A percentile compares a stretch with the other conserved stretches of the same genome.
Evolutionary conservation across 2,329 filamentous ascomycete genomes (phyloP).

Genomic region (Colletotrichum tabaci): DNA sequence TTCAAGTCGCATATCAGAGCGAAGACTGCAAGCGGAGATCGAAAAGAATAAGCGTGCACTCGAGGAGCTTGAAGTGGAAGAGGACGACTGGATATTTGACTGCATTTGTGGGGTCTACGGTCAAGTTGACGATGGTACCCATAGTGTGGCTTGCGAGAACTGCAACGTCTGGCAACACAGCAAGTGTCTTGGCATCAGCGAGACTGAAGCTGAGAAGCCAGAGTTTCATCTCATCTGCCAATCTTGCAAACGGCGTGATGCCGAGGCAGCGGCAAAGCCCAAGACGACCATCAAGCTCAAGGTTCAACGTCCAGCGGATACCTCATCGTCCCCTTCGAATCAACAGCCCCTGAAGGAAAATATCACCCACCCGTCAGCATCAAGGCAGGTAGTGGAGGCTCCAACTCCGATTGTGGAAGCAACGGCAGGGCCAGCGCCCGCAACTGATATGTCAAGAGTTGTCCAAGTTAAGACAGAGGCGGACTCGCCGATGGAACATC

Average conservation of each 20-base stretch:
- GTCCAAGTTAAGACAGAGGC: not conserved
- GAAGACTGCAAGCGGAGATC: conserved; percentile 86
- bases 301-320: conserved; percentile 51
- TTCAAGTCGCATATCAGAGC: conserved; percentile 79
- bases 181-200: conserved; percentile 86
- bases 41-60: conserved; percentile 84
- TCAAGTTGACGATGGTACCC: conserved; percentile 93
- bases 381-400: not conserved
- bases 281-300: conserved; percentile 69
- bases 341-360: not conserved
- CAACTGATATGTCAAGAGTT: not conserved
- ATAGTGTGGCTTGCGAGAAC: conserved; percentile 92
- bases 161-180: conserved; percentile 99
- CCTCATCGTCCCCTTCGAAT: conserved; percentile 1
- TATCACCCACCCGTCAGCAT: not conserved
- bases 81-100: conserved; percentile 95
- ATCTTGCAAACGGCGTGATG: conserved; percentile 79
- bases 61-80: conserved; percentile 74
- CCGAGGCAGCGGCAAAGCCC: conserved; percentile 73
- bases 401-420: not conserved
- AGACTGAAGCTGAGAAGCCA: conserved; percentile 84
- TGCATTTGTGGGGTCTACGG: conserved; percentile 93
- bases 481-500: not conserved
- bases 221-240: conserved; percentile 91
- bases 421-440: not conserved